Evolutionary conservation across 179 eudicot species (phyloP).

Genomic region (Corrigiola litoralis): DNA sequence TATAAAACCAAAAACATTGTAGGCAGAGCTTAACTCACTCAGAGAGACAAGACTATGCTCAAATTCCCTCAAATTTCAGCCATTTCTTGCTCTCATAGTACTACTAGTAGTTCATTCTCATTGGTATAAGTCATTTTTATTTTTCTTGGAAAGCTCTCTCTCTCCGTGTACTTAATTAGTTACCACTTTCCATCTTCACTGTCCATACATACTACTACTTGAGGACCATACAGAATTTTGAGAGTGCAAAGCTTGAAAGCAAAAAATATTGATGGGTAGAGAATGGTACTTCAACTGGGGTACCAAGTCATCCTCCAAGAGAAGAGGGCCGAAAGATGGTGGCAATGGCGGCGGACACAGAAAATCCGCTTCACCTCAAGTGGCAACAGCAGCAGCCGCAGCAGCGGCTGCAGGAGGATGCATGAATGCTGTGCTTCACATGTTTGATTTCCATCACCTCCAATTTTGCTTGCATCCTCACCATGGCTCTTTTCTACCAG

Average conservation of each 20-base stretch:
- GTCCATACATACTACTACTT: not conserved
- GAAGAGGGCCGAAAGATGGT: conserved; percentile 14
- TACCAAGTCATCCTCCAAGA: conserved; percentile 29
- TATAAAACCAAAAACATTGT: conserved; percentile 24
- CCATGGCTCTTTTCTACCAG: conserved; percentile 22
- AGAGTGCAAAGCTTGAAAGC: not conserved
- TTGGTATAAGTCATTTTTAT: not conserved
- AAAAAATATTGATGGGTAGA: conserved; percentile 46
- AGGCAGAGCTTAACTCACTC: conserved; percentile 18
- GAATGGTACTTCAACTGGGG: conserved; percentile 65
- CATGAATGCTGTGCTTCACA: conserved; percentile 61
- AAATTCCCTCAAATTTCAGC: too few relatives aligned
- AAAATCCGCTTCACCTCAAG: conserved; percentile 11
- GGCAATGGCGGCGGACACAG: not conserved
- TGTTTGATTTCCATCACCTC: conserved; percentile 60
- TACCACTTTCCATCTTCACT: not conserved
- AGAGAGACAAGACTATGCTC: too few relatives aligned
- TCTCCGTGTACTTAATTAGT: too few relatives aligned
- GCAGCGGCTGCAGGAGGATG: conserved; percentile 47
- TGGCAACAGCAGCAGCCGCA: conserved; percentile 12
- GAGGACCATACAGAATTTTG: not conserved
- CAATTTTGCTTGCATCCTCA: conserved; percentile 41
- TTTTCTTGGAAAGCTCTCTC: too few relatives aligned
- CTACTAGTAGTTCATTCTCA: too few relatives aligned
- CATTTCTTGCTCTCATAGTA: too few relatives aligned